A percentile compares a stretch with the other conserved stretches of the same genome.
These are phyloP conservation scores for Dactylellina leptospora DNA, from an alignment of 2,329 filamentous ascomycete genomes.

Conservation along the genomic window DNA sequence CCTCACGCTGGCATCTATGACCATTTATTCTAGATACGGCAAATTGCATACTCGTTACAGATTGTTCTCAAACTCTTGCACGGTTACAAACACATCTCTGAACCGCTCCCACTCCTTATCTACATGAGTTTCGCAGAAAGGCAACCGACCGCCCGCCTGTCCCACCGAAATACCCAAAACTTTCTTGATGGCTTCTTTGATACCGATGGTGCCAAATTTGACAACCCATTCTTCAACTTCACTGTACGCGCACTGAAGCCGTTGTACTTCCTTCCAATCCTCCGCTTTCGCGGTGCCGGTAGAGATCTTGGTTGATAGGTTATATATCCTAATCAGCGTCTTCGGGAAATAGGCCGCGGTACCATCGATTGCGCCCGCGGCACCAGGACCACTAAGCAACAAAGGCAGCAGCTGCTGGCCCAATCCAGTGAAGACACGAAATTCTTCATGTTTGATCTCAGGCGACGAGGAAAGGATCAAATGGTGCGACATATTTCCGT, in stretches of 20 bases:
- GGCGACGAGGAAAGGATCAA: conserved; percentile 70
- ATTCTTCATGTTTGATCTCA: conserved; percentile 68
- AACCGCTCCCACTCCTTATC: conserved; percentile 30
- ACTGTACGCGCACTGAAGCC: conserved; percentile 70
- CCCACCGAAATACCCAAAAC: conserved; percentile 66
- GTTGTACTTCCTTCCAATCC: conserved; percentile 64
- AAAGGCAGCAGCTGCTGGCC: conserved; percentile 73
- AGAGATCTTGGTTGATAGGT: conserved; percentile 62
- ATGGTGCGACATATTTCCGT: conserved; percentile 73
- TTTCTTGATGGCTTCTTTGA: conserved; percentile 71
- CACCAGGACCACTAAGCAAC: conserved; percentile 67
- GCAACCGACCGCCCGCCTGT: conserved; percentile 69
- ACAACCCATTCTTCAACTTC: conserved; percentile 71
- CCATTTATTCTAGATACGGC: too few relatives aligned
- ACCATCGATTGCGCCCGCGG: conserved; percentile 72
- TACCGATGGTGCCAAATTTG: conserved; percentile 70
- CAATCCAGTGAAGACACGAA: conserved; percentile 71
- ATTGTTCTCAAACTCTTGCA: conserved; percentile 32
- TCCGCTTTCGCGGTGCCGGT: conserved; percentile 60
- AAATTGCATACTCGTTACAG: too few relatives aligned
- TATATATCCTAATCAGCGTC: conserved; percentile 68
- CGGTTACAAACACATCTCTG: conserved; percentile 10
- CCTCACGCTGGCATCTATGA: too few relatives aligned
- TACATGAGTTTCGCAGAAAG: conserved; percentile 27
- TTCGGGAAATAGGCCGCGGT: conserved; percentile 73